Base-by-base conservation (phyloP, 768 basidiomycete species). In the Coprinopsis sp. region DNA sequence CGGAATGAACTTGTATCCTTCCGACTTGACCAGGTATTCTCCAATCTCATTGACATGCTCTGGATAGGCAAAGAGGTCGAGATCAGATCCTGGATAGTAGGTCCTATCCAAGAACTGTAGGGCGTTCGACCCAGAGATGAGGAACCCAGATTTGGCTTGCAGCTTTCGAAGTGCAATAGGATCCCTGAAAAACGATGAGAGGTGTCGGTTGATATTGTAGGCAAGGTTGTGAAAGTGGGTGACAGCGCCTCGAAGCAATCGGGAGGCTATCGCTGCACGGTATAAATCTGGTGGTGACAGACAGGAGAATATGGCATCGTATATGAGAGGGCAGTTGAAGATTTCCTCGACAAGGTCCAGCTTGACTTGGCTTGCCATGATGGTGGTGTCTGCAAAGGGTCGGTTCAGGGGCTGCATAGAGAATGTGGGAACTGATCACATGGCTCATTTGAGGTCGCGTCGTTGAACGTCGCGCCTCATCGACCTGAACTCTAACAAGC, bases 141-240 rank as follows among this genome's bases (percentile, higher is more conserved):
- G 44, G 23, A 46, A 37, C 3, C 18, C 6, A 3, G 13, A 13
- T 18, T 37, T 36, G 18, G 24, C 33, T 19, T 46, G 44, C 14
- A 36, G 33, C 3, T 24, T 18, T 13, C 44, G 44, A 13, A 46
- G 18, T n/a, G 44, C 33, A 11, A 37, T 37, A 3, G 44, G 44
- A 19, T 46, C 44, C 6, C n/a, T 25, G 31, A 46, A 27, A 25
- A 46, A 46, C 7, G 14, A 24, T 3, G 24, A 33, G 6, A 46
- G 33, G 28, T 46, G 44, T 12, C 33, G 31, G 25, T 46, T 46
- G 33, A 46, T 37, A 37, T 46, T 37, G 25, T 46, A 46, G 5
- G 44, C 44, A 16, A 46, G 33, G 19, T 25, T 19, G 22, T 46
- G 44, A 21, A 46, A 46, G 24, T 46, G 33, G 19, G 3, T 18